Base-by-base conservation (phyloP, 225 moss, liverwort and hornwort genomes). In the Bryum argenteum region DNA sequence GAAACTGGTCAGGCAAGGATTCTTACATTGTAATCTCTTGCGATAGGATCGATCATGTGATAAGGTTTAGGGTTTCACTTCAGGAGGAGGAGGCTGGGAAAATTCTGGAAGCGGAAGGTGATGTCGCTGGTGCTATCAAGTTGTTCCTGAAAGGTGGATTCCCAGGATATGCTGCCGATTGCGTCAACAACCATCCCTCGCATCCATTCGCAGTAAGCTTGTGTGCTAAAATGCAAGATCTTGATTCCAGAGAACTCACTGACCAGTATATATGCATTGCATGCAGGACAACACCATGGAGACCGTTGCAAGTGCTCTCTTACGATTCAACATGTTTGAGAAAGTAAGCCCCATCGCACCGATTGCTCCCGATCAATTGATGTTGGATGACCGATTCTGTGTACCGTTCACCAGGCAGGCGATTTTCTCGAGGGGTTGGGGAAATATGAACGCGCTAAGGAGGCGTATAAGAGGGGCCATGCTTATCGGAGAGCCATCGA, bases 61-160 rank as follows among this genome's bases (percentile, higher is more conserved):
- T 14, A 40, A 37, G n/a, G n/a, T n/a, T n/a, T 41, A 60, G 3
- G 15, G 24, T n/a, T 40, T 17, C 20, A 61, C 2, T 75, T 69
- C 71, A 98, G 97, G 97, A 98, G 48, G 89, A 84, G 73, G 90
- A 92, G 85, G 97, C 97, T 54, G 97, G 92, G 13, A 87, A 77
- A 69, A 78, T 88, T 44, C 94, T 89, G 66, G 94, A 92, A 70
- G 79, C 75, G n/a, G 87, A 89, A 72, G 94, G 97, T 56, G 97
- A 98, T 81, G 67, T 88, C 17, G 67, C 81, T 50, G 89, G 88
- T 40, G 92, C 94, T 55, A 79, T 92, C 58, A 75, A 80, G 23
- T 72, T 98, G 77, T 98, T 86, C 71, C 68, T 98, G 38, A 91
- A 88, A 79, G 97, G 92, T 51, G 90, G 97, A 23, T 63, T 94